Base-by-base conservation (phyloP, 1,284 basidiomycete genomes). In the Hymenochaete sp. region DNA sequence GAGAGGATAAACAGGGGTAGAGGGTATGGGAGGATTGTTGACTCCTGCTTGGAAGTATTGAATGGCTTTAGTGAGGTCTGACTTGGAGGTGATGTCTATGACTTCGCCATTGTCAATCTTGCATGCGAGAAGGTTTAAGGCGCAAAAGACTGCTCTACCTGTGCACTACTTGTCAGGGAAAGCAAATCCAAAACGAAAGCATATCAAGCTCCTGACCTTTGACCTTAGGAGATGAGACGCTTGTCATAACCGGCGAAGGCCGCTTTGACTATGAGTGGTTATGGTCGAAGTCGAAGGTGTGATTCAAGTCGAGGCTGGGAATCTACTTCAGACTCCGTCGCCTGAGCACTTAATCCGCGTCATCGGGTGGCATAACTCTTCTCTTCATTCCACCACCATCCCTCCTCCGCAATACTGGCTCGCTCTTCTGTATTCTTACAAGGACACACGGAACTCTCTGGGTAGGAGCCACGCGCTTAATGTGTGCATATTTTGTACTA, bases 41-140 rank as follows among this genome's bases (percentile, higher is more conserved):
- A 56, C 60, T 19, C 77, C 76, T 1, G 77, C 78, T 51, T 82
- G 74, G 59, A 91, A 93, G 62, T 90, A 93, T 22, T 75, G 68
- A 50, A 95, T 85, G 1, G 90, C 89, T 54, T 93, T 90, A 0
- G 79, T 77, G 21, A 93, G 70, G 56, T 92, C 85, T 3, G 63
- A 61, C 48, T 93, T 87, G 14, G 70, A 75, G 0, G 68, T 66
- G 50, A 95, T 85, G 51, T 71, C 67, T 38, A 70, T 77, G 42
- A 73, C 70, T 55, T 92, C 88, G 48, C 82, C 79, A 47, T 93
- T 87, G 57, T 95, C 89, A 60, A 93, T 91, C 53, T 78, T 83
- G 62, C 90, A 93, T 5, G 78, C 70, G 75, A 65, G 1, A 74
- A 75, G 1, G 75, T 72, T 32, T 71, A 77, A n/a, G 91, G 73